These are phyloP conservation scores for Candida hungchunana DNA, from an alignment of 805 yeast genomes.

Conservation along the genomic window DNA sequence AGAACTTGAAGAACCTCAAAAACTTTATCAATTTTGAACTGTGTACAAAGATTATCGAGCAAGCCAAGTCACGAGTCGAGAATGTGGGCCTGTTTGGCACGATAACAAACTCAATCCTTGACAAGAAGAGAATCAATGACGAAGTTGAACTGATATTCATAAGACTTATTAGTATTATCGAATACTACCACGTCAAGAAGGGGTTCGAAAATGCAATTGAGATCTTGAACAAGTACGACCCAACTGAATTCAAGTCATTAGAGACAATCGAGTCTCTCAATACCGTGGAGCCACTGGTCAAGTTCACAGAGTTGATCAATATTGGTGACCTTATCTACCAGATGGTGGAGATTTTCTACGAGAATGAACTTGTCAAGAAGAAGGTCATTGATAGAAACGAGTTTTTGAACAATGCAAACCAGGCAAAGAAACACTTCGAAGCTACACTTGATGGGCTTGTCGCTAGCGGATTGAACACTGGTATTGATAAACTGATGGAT, in stretches of 20 bases:
- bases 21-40: conserved; percentile 77
- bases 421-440: conserved; percentile 78
- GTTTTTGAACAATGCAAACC: conserved; percentile 71
- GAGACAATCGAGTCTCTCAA: conserved; percentile 27
- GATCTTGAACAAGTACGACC: conserved; percentile 68
- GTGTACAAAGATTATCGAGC: conserved; percentile 64
- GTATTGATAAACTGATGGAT: conserved; percentile 81
- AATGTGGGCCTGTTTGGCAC: conserved; percentile 44
- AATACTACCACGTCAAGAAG: conserved; percentile 69
- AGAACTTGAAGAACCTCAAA: conserved; percentile 71
- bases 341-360: conserved; percentile 86
- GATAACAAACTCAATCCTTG: conserved; percentile 25
- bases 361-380: conserved; percentile 63
- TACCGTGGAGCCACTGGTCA: conserved; percentile 76
- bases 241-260: conserved; percentile 37
- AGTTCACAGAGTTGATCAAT: conserved; percentile 87
- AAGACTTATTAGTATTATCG: conserved; percentile 56
- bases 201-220: conserved; percentile 82
- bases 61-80: conserved; percentile 60
- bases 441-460: conserved; percentile 79
- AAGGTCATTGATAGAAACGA: conserved; percentile 69
- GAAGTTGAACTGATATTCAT: conserved; percentile 66
- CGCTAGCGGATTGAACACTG: conserved; percentile 90
- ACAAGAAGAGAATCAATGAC: conserved; percentile 23
- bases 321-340: conserved; percentile 91